Base-by-base conservation (phyloP, 2,329 filamentous ascomycete genomes). In the Exserohilum rostratum region DNA sequence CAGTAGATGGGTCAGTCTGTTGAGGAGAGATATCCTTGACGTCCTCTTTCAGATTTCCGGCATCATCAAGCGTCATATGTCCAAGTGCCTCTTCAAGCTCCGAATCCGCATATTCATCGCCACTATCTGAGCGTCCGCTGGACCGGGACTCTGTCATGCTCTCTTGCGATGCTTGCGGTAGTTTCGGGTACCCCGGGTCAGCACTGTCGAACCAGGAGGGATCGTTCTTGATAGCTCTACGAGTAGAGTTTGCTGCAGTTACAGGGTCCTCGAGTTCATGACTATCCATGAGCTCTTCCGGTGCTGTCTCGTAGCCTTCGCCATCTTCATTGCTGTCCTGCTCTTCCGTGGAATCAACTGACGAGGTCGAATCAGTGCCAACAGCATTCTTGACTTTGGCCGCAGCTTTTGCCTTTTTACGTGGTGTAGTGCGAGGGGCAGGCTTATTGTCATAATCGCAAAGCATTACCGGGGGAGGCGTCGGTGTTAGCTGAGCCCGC, bases 401-500 rank as follows among this genome's bases (percentile, higher is more conserved):
- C 18, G 45, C 30, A 10, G 33, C 6, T 15, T 53, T 62, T 7
- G 31, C 44, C 33, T 50, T 60, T 48, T 61, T 62, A 6, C 39
- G 54, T 30, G 60, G 25, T 44, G 54, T 61, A 12, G 42, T 31
- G 43, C 37, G 57, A 3, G 61, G 43, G 3, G 37, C 45, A 15
- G 55, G 46, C 33, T 61, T 64, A 17, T 83, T 66, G 38, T 87
- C 81, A 4, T 87, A 78, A 68, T 96, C 92, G 3, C 84, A 87
- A 63, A 86, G 82, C 13, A 83, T 80, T 0, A 92, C 91, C 6
- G 84, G 79, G 3, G 90, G 89, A 5, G 93, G 93, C 2, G 78
- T 82, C 1, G 91, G 91, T 11, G 84, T 75, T 57, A 96, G 78
- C 6, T 79, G 77, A 62, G 84, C 80, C 13, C 93, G 82, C 65